Evolutionary conservation across 1,284 basidiomycete genomes (phyloP), one percentile per base, ranked within the genome.

Genomic region (Malassezia cuniculi): DNA sequence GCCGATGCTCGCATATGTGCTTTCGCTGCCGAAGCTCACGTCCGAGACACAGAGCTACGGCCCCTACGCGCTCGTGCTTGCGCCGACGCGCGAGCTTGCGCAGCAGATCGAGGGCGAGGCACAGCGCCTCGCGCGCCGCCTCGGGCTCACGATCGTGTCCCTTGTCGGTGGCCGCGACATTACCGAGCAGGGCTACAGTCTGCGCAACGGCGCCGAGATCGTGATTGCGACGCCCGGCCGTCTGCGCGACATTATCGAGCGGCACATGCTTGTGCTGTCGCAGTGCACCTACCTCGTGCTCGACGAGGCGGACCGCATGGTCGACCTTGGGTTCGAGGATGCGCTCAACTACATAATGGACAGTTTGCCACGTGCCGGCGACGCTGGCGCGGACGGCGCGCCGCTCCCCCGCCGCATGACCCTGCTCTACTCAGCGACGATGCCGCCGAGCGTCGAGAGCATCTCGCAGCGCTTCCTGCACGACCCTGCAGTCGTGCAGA

Each of bases 261-360:
- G 87, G 32, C 85, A 85, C 66, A 85, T 95, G 33, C 74, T 97
- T 24, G 89, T 97, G 25, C 76, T 99, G 34, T 81, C 81, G 4
- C 90, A 97, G 70, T 95, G 90, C 69, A 84, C 84, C 1, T 97
- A 95, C 65, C 80, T 97, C 36, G 89, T 97, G 50, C 90, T 97
- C 86, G 93, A 97, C 69, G 90, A 99, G 72, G 93, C 93, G 14
- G 90, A 99, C 69, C 78, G 89, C 39, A 95, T 97, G 90, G 86
- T 97, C 41, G 81, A 93, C 62, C 78, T 97, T 21, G 93, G 93
- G 8, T 97, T 95, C 69, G 93, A 97, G 68, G 77, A 76, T 11
- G 86, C 90, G 65, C 72, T 99, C 35, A 86, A 83, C 27, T 94
- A 85, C 67, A 97, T 99, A 55, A 73, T 99, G 36, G 90, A 95